Evolutionary conservation across 306 rosid species (phyloP).

Genomic region (Lablab purpureus): DNA sequence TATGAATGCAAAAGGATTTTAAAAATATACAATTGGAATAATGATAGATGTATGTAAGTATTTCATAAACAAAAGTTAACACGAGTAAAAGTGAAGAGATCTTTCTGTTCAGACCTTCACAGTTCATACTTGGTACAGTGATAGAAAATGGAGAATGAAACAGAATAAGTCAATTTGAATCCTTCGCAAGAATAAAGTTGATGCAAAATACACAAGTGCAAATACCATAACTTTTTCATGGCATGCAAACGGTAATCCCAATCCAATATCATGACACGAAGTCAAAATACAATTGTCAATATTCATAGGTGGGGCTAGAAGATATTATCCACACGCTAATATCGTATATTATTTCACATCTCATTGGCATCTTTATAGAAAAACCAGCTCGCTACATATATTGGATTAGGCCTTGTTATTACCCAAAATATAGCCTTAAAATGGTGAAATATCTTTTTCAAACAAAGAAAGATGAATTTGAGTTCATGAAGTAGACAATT

Average conservation of each 20-base stretch:
- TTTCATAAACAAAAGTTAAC: neutral
- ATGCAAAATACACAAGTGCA: neutral
- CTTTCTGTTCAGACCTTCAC: neutral
- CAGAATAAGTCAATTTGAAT: neutral
- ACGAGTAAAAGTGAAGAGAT: neutral
- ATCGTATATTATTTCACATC: neutral
- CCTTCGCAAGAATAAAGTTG: neutral
- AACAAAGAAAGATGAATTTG: neutral
- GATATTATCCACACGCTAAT: constrained; percentile 2
- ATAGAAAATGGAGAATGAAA: neutral
- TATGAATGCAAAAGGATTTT: neutral
- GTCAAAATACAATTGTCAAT: neutral
- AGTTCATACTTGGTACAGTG: neutral
- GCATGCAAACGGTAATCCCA: neutral
- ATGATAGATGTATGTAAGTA: neutral
- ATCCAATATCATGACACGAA: constrained; percentile 10
- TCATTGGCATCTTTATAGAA: neutral
- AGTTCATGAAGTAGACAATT: neutral
- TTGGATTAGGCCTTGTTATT: neutral
- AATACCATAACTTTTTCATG: constrained; percentile 9
- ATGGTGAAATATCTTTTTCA: constrained; percentile 19
- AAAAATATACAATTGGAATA: neutral
- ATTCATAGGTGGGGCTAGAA: neutral
- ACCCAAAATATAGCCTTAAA: neutral
- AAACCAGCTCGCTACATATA: neutral